These are phyloP conservation scores for Penicillium samsonianum DNA, from an alignment of 495 filamentous ascomycete genomes.

Conservation along the genomic window DNA sequence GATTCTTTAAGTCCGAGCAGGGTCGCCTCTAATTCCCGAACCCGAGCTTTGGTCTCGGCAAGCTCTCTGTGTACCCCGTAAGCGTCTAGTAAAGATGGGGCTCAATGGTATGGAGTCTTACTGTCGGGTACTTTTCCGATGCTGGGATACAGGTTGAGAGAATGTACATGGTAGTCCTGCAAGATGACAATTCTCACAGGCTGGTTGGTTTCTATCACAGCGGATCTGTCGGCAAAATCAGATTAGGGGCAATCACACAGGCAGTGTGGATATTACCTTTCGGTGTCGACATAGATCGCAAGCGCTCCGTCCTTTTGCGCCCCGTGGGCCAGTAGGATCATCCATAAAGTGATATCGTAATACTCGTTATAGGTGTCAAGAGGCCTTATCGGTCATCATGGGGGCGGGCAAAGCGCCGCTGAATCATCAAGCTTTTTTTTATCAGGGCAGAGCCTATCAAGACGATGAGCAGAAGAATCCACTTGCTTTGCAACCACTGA, in stretches of 20 bases:
- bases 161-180: conserved; percentile 28
- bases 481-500: conserved; percentile 1
- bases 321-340: conserved; percentile 14
- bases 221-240: conserved; percentile 23
- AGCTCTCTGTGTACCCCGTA: conserved; percentile 24
- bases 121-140: conserved; percentile 25
- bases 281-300: conserved; percentile 32
- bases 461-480: neutral
- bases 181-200: conserved; percentile 32
- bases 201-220: conserved; percentile 30
- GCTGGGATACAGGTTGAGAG: conserved; percentile 12
- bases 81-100: conserved; percentile 1
- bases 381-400: neutral
- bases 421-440: conserved; percentile 11
- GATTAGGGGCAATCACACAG: neutral
- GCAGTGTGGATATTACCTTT: conserved; percentile 20
- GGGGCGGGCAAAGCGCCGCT: conserved; percentile 5
- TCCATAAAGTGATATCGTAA: conserved; percentile 9
- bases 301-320: conserved; percentile 20
- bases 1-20: conserved; percentile 12
- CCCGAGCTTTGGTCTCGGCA: conserved; percentile 24
- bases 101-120: conserved; percentile 12
- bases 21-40: conserved; percentile 25
- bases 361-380: neutral
- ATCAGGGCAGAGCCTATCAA: conserved; percentile 2